These are phyloP conservation scores for Monilinia vaccinii-corymbosi DNA, from an alignment of 2,329 filamentous ascomycete genomes.

Conservation along the genomic window DNA sequence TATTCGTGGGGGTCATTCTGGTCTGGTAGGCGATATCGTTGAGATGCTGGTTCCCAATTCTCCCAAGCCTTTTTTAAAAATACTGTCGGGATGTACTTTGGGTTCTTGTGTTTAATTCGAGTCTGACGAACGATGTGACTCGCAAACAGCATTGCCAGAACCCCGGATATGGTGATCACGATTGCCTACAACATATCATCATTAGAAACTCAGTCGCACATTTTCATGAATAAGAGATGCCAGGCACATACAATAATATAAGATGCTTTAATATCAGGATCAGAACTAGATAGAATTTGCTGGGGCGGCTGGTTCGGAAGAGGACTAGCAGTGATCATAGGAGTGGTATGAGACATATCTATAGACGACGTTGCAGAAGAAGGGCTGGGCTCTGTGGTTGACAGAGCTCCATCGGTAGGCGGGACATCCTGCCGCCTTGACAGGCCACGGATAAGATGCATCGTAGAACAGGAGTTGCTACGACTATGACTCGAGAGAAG, in stretches of 20 bases:
- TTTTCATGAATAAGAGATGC: not conserved
- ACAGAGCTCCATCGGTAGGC: constrained; percentile 1
- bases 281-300: not conserved
- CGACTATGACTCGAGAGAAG: not conserved
- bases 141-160: constrained; percentile 18
- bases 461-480: constrained; percentile 6
- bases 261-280: not conserved
- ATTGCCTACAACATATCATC: constrained; percentile 9
- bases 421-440: constrained; percentile 6
- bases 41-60: constrained; percentile 35
- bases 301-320: not conserved
- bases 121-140: constrained; percentile 30
- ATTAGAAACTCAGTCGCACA: not conserved
- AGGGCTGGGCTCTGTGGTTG: not conserved
- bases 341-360: not conserved
- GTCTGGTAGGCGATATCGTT: constrained; percentile 18
- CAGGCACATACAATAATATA: constrained; percentile 8
- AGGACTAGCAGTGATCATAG: not conserved
- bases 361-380: not conserved
- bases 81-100: constrained; percentile 42
- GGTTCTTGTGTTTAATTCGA: constrained; percentile 36
- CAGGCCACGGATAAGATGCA: not conserved
- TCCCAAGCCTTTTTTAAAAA: constrained; percentile 43
- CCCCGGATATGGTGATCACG: constrained; percentile 10
- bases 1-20: constrained; percentile 33